Base-by-base conservation (phyloP, 2,329 filamentous ascomycete genomes). In the Hirsutella rhossiliensis region DNA sequence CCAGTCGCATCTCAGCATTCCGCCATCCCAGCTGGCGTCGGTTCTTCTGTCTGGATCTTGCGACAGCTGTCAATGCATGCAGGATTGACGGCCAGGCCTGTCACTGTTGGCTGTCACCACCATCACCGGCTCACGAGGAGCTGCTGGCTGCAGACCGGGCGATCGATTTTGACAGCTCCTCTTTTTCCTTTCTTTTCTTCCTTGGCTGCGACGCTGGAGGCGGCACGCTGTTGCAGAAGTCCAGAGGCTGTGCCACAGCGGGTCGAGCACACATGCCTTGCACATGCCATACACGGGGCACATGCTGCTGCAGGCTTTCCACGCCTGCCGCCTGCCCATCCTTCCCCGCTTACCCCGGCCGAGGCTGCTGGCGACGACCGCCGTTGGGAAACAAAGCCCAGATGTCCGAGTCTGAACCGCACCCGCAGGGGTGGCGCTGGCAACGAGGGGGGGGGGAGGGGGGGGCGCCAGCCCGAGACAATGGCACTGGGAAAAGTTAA, bases 1-100 rank as follows among this genome's bases (percentile, higher is more conserved):
- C 60, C 59, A 62, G 61, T 62, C 60, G 59, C 59, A 62, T 59
- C 53, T 49, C 32, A 17, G 46, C 8, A 41, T 52, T 28, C 36
- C 29, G 19, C 34, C 34, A 3, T 51, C 52, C 46, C 46, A 43
- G 46, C 43, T 50, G 43, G 43, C 18, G 27, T 38, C 34, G 38
- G 11, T 37, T 11, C 31, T 17, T 37, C 34, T 36, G 31, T 18
- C 45, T 34, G 42, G 40, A 44, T 47, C 47, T 43, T 46, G 45
- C 43, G 47, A 37, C 44, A 23, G 27, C 42, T 49, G 48, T 49
- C 48, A 49, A 46, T 13, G 28, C 31, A 49, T 49, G 45, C 44
- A 50, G 36, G 42, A 28, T 44, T 47, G 48, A 43, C 48, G 48
- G 43, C 42, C 42, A 41, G 18, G 17, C 11, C 37, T 40, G 42